phyloP scores from a whole-genome alignment of 1,139 yeast species.

The Nematodospora anomalae region DNA sequence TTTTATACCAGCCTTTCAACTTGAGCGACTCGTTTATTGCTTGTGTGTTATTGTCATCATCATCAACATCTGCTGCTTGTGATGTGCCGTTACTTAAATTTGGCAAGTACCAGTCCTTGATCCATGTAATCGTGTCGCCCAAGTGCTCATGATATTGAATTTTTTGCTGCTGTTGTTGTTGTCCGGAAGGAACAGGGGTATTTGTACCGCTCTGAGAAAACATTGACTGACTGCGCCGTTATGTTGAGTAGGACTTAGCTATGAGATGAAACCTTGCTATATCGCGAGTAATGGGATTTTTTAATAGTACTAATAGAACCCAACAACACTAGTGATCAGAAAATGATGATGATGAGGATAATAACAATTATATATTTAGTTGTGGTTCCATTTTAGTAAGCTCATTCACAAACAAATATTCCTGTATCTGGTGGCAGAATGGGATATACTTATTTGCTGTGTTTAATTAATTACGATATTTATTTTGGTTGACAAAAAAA shows the following conservation, averaged over 20 bases:
- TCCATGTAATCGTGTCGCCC: slow-evolving; percentile 39
- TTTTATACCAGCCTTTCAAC: slow-evolving; percentile 45
- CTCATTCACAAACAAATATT: no score
- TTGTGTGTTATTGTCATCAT: slow-evolving; percentile 15
- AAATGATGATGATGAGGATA: no score
- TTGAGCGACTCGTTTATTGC: slow-evolving; percentile 19
- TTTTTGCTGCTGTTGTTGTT: slow-evolving; percentile 6
- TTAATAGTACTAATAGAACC: neutral
- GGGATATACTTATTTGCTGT: no score
- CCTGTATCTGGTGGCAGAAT: no score
- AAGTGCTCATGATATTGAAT: slow-evolving; percentile 22
- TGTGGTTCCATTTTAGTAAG: neutral
- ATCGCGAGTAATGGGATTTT: no score
- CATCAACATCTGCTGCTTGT: slow-evolving; percentile 16
- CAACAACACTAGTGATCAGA: no score
- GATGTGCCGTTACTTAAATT: slow-evolving; percentile 28
- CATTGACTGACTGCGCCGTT: slow-evolving; percentile 11
- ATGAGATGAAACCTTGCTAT: no score
- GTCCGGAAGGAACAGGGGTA: slow-evolving; percentile 12
- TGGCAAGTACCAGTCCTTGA: slow-evolving; percentile 44
- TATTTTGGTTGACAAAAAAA: no score
- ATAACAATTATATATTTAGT: no score
- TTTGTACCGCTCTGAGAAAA: slow-evolving; percentile 22
- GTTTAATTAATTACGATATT: no score
- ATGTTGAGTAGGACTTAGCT: neutral